Percentiles rank a stretch among this genome's conserved stretches.
These are phyloP conservation scores for Agastache rugosa DNA, from an alignment of 257 asterid species.

Conservation along the genomic window DNA sequence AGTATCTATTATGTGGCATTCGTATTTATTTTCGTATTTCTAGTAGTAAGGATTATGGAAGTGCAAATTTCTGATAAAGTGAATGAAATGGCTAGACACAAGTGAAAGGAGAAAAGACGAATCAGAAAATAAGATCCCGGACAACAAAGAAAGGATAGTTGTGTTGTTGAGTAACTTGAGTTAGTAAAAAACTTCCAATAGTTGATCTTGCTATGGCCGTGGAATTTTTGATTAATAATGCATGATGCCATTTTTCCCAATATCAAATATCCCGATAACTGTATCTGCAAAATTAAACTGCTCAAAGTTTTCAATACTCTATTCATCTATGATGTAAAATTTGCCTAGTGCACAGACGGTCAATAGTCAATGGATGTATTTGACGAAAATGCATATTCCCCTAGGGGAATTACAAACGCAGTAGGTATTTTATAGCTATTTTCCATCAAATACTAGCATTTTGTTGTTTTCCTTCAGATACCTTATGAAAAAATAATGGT, in stretches of 20 bases:
- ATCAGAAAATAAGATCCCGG: not conserved
- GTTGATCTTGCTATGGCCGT: slow-evolving; percentile 25
- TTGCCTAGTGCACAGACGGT: slow-evolving; percentile 2
- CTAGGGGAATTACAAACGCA: not conserved
- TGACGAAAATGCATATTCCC: not conserved
- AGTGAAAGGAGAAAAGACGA: not conserved
- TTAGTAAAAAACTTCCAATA: slow-evolving; percentile 6
- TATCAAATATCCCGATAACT: not conserved
- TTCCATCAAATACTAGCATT: not conserved
- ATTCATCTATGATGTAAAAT: not conserved
- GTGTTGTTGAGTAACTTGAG: slow-evolving; percentile 16
- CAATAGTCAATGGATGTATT: not conserved
- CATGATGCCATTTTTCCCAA: not conserved
- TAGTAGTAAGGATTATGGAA: not conserved
- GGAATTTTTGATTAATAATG: slow-evolving; percentile 17
- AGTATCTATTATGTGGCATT: not conserved
- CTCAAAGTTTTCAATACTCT: not conserved
- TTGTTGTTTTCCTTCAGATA: not conserved
- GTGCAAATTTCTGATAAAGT: slow-evolving; percentile 20
- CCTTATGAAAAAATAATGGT: not conserved
- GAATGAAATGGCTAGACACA: slow-evolving; percentile 12
- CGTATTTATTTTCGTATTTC: not conserved
- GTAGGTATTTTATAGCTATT: not conserved
- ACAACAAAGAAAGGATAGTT: not conserved
- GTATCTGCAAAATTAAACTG: not conserved